These are phyloP conservation scores for Ogataea philodendri DNA, from an alignment of 805 yeast genomes.

Conservation along the genomic window DNA sequence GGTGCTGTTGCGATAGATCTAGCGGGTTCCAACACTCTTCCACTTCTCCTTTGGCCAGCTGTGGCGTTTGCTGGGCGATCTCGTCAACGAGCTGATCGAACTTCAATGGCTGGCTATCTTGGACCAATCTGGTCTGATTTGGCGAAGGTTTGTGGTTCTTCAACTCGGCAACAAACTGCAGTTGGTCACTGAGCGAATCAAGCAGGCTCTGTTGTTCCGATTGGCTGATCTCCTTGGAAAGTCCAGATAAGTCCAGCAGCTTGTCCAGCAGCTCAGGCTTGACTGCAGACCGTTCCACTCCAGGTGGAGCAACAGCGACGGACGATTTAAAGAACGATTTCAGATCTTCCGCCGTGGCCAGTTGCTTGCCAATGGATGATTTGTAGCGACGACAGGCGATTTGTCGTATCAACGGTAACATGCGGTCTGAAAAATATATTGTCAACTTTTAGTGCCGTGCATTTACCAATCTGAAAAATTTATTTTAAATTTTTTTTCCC, in stretches of 20 bases:
- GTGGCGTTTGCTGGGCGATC: conserved; percentile 25
- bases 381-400: background rate
- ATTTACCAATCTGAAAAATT: conserved; percentile 16
- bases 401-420: background rate
- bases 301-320: background rate
- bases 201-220: conserved; percentile 34
- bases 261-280: conserved; percentile 27
- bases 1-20: conserved; percentile 31
- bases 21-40: conserved; percentile 43
- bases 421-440: background rate
- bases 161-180: conserved; percentile 48
- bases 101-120: conserved; percentile 25
- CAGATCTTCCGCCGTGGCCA: conserved; percentile 12
- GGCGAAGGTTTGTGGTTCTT: conserved; percentile 29
- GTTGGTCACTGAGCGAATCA: conserved; percentile 43
- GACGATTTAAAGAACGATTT: conserved; percentile 14
- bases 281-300: conserved; percentile 6
- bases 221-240: conserved; percentile 33
- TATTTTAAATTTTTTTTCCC: conserved; percentile 17
- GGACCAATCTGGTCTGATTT: conserved; percentile 27
- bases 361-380: background rate
- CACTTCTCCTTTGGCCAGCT: conserved; percentile 40
- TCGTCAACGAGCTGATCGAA: conserved; percentile 32
- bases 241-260: conserved; percentile 48
- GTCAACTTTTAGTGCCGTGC: conserved; percentile 10